Evolutionary conservation across 768 basidiomycete genomes (phyloP).

Genomic region (Piloderma croceum): DNA sequence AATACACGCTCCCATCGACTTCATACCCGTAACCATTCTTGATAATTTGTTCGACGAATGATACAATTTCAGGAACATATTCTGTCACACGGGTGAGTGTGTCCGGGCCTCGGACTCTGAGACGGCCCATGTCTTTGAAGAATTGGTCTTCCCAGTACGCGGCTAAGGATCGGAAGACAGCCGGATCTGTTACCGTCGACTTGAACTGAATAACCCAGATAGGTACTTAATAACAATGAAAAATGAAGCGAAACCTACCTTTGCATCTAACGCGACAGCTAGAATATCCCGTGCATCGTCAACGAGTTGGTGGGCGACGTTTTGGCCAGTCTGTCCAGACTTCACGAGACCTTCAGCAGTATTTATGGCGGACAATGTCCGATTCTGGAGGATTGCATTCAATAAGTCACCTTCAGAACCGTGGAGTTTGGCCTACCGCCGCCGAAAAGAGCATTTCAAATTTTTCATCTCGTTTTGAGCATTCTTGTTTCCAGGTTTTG

Average conservation of each 20-base stretch:
- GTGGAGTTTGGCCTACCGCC: constrained; percentile 52
- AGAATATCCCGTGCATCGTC: constrained; percentile 75
- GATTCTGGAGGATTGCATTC: constrained; percentile 30
- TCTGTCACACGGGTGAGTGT: constrained; percentile 93
- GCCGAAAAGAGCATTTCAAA: constrained; percentile 83
- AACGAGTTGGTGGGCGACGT: constrained; percentile 54
- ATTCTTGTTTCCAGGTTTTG: constrained; percentile 61
- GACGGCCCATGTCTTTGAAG: constrained; percentile 87
- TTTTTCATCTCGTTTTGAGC: constrained; percentile 80
- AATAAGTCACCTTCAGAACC: constrained; percentile 8
- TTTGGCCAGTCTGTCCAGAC: constrained; percentile 34
- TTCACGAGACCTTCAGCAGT: constrained; percentile 41
- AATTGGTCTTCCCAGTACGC: constrained; percentile 87
- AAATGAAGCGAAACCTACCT: constrained; percentile 40
- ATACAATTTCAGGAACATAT: constrained; percentile 91
- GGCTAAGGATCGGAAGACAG: constrained; percentile 75
- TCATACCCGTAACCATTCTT: constrained; percentile 77
- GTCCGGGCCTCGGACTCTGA: constrained; percentile 83
- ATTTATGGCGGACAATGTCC: constrained; percentile 48
- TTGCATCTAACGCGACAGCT: constrained; percentile 62
- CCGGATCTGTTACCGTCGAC: constrained; percentile 78
- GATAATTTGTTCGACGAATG: constrained; percentile 81
- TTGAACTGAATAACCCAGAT: no score
- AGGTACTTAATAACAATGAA: constrained; percentile 6
- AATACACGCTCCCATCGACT: constrained; percentile 79